Base-by-base conservation (phyloP, 192 early-diverging fungal species). In the Jimgerdemannia lactiflua region DNA sequence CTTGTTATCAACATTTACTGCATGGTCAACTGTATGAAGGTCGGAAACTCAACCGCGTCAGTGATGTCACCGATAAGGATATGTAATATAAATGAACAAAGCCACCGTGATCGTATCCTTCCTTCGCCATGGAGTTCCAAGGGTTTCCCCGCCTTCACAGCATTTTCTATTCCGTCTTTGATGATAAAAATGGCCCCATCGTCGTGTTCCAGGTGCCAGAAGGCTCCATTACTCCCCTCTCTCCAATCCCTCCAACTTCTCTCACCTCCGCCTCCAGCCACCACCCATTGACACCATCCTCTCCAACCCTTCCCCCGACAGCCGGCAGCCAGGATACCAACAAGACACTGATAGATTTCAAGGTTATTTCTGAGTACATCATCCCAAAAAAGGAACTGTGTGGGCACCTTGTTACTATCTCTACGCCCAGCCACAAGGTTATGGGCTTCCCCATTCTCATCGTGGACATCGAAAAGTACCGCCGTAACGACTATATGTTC, bases 401-500 rank as follows among this genome's bases (percentile, higher is more conserved):
- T 76, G 90, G 89, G 70, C 83, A 89, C 9, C 86, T 97, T 17
- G 90, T 96, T n/a, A 88, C 89, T 39, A 86, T 94, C 17, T 89
- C 18, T 10, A 93, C 91, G 41, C 77, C 85, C 41, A 83, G 86
- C 10, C 93, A 92, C 78, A 89, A 92, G 75, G 84, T 95, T 17
- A 84, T 96, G 77, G 94, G 92, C 4, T 86, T 80, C 70, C 95
- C 95, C 4, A 90, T 97, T 7, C 75, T 79, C 41, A 90, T 97
- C n/a, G 80, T 88, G 40, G 87, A 93, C 71, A 81, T 84, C 70
- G 70, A 75, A 40, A 78, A 77, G 17, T 68, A 85, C 67, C 9
- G 96, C 73, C 85, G 98, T 29, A 97, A 96, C 81, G 91, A 88
- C 42, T 84, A 97, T 67, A 87, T 95, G 40, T 99, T 97, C 85